These are phyloP conservation scores for Brassica incana DNA, from an alignment of 345 rosid genomes.

Conservation along the genomic window DNA sequence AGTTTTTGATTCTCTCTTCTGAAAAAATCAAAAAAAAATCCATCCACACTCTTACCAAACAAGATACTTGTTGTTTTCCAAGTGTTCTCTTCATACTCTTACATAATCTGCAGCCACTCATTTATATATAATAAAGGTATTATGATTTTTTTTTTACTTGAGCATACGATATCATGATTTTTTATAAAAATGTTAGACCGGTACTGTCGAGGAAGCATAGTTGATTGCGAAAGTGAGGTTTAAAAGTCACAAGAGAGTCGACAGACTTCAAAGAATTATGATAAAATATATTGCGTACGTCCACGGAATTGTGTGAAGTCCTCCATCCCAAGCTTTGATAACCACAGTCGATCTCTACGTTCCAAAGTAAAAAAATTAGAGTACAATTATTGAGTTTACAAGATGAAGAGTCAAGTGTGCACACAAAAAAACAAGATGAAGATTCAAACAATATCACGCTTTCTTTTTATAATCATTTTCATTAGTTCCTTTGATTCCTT, in stretches of 20 bases:
- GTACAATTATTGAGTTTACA: background rate
- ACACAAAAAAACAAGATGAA: too few relatives aligned
- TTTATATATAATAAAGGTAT: background rate
- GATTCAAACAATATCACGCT: background rate
- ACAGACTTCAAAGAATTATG: background rate
- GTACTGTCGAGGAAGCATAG: background rate
- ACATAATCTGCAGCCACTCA: slow-evolving; percentile 21
- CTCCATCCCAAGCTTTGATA: background rate
- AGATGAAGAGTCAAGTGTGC: background rate
- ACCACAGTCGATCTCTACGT: slow-evolving; percentile 19
- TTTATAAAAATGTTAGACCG: too few relatives aligned
- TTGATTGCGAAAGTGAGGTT: slow-evolving; percentile 12
- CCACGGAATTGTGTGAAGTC: slow-evolving; percentile 20
- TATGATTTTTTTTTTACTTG: background rate
- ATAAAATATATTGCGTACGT: slow-evolving; percentile 4
- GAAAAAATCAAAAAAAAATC: background rate
- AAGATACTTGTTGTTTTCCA: slow-evolving; percentile 12
- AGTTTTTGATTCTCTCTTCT: slow-evolving; percentile 25
- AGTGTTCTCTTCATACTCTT: slow-evolving; percentile 10
- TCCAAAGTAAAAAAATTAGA: background rate
- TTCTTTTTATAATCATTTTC: background rate
- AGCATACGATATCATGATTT: too few relatives aligned
- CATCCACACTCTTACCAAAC: slow-evolving; percentile 24
- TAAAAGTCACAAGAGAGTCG: slow-evolving; percentile 18
- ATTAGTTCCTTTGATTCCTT: background rate